These are phyloP conservation scores for Erodium trifolium DNA, from an alignment of 441 rosid genomes.

Conservation along the genomic window DNA sequence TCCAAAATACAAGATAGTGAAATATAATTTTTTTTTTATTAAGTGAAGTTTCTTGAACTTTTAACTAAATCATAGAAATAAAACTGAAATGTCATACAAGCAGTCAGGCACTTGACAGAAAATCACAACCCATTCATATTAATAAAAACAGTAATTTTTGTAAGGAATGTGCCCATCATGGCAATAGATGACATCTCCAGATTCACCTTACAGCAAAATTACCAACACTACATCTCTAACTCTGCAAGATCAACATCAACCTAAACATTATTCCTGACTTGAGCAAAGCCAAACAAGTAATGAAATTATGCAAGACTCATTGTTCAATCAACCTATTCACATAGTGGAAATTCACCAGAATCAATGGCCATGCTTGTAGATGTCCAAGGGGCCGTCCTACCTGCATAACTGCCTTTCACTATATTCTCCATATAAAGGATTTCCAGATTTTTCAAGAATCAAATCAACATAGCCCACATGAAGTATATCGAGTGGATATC, in stretches of 20 bases:
- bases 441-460: neutral
- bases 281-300: neutral
- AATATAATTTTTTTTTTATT: no score
- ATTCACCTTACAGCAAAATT: neutral
- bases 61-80: neutral
- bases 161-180: neutral
- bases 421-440: neutral
- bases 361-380: neutral
- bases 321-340: neutral
- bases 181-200: neutral
- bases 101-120: no score
- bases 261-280: neutral
- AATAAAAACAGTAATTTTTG: neutral
- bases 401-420: neutral
- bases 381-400: slow-evolving; percentile 5
- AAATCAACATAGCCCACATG: neutral
- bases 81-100: no score
- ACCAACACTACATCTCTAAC: neutral
- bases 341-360: neutral
- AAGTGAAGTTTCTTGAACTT: neutral
- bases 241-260: neutral
- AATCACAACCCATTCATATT: neutral
- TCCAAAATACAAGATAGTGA: no score
- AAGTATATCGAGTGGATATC: neutral
- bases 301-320: neutral